Evolutionary conservation across 2,329 filamentous ascomycete species (phyloP).

Genomic region (Aspergillus clavatus): DNA sequence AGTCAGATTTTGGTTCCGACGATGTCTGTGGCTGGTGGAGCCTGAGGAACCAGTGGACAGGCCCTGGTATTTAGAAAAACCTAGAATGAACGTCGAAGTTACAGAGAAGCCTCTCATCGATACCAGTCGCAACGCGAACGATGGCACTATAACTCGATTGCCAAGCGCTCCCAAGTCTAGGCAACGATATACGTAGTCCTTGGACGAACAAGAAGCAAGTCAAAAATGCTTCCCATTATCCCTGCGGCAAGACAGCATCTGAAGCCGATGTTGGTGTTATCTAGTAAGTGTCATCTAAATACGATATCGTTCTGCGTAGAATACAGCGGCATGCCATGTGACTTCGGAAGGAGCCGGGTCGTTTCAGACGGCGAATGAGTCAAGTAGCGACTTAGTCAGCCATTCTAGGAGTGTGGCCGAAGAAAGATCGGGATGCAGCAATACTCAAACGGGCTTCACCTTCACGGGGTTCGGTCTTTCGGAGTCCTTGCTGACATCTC

Average conservation of each 20-base stretch:
- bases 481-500: neutral
- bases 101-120: neutral
- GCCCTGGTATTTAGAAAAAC: neutral
- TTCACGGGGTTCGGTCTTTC: neutral
- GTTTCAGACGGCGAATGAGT: neutral
- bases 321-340: slow-evolving; percentile 17
- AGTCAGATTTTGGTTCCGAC: neutral
- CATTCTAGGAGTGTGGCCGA: neutral
- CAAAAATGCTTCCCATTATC: slow-evolving; percentile 29
- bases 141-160: neutral
- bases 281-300: slow-evolving; percentile 8
- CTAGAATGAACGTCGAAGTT: slow-evolving; percentile 7
- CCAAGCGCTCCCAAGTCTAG: neutral
- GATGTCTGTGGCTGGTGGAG: neutral
- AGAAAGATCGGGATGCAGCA: neutral
- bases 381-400: neutral
- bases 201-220: slow-evolving; percentile 23
- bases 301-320: slow-evolving; percentile 8
- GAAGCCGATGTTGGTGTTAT: neutral
- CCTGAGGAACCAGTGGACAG: neutral
- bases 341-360: slow-evolving; percentile 18
- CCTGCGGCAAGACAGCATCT: neutral
- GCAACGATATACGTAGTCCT: neutral
- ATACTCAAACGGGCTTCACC: no score
- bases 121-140: neutral